These are phyloP conservation scores for Quercus variabilis DNA, from an alignment of 306 rosid genomes.

Conservation along the genomic window DNA sequence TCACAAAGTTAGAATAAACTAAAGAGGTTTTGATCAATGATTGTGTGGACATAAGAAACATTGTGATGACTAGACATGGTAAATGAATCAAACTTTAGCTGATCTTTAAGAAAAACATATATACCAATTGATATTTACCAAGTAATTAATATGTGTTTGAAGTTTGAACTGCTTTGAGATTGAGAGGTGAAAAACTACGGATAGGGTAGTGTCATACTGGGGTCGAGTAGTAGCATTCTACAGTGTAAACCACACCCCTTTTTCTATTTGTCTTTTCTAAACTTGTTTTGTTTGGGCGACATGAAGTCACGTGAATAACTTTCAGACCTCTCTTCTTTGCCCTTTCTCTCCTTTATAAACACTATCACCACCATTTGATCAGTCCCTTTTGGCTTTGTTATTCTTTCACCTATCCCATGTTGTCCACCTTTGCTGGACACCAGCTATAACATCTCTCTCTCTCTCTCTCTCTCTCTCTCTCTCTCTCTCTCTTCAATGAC, in stretches of 20 bases:
- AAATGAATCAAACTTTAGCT: too few relatives aligned
- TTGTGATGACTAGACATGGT: too few relatives aligned
- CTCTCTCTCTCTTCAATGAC: slow-evolving; percentile 35
- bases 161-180: neutral
- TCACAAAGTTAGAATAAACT: too few relatives aligned
- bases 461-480: slow-evolving; percentile 11
- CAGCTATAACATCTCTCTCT: neutral
- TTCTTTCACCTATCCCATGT: slow-evolving; percentile 29
- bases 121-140: neutral
- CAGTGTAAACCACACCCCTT: slow-evolving; percentile 31
- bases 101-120: neutral
- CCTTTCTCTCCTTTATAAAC: slow-evolving; percentile 23
- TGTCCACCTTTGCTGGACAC: slow-evolving; percentile 30
- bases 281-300: slow-evolving; percentile 28
- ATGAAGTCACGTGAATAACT: slow-evolving; percentile 58
- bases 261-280: slow-evolving; percentile 45
- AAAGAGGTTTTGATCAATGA: too few relatives aligned
- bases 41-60: too few relatives aligned
- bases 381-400: slow-evolving; percentile 16
- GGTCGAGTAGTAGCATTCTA: slow-evolving; percentile 50
- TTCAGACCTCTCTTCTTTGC: slow-evolving; percentile 26
- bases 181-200: slow-evolving; percentile 22
- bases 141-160: neutral
- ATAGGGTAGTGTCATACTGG: slow-evolving; percentile 37
- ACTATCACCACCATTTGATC: slow-evolving; percentile 28